phyloP scores from a whole-genome alignment of 495 filamentous ascomycete genomes.

The Bryoglossum gracile region DNA sequence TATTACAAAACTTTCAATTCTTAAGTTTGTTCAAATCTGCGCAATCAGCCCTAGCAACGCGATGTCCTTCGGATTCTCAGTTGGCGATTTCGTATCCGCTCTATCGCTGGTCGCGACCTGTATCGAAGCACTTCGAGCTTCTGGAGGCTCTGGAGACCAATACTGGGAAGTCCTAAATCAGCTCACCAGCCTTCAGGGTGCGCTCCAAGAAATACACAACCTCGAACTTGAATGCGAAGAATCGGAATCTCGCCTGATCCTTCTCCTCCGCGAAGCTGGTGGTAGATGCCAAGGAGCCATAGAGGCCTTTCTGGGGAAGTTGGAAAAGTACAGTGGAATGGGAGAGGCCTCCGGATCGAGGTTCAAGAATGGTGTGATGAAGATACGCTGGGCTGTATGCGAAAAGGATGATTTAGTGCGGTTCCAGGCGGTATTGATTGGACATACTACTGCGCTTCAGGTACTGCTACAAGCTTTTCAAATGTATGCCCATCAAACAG shows the following conservation, averaged over 20 bases:
- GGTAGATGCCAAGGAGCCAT: slow-evolving; percentile 24
- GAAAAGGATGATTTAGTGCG: slow-evolving; percentile 23
- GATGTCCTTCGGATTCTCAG: slow-evolving; percentile 6
- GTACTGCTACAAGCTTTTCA: slow-evolving; percentile 7
- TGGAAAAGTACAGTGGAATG: slow-evolving; percentile 10
- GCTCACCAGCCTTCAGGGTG: slow-evolving; percentile 25
- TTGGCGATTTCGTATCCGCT: slow-evolving; percentile 5
- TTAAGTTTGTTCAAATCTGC: too few relatives aligned
- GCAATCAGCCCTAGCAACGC: too few relatives aligned
- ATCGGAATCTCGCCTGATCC: neutral
- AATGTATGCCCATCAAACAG: neutral
- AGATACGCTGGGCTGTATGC: slow-evolving; percentile 25
- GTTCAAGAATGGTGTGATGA: slow-evolving; percentile 15
- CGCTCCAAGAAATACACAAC: slow-evolving; percentile 21
- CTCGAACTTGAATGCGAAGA: slow-evolving; percentile 22
- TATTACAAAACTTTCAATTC: too few relatives aligned
- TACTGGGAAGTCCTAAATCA: slow-evolving; percentile 22
- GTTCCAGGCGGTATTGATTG: slow-evolving; percentile 21
- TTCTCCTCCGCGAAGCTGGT: slow-evolving; percentile 18
- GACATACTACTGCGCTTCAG: slow-evolving; percentile 19
- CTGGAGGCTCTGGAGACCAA: slow-evolving; percentile 4
- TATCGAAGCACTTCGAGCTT: slow-evolving; percentile 20
- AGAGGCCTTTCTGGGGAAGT: slow-evolving; percentile 19
- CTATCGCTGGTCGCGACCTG: slow-evolving; percentile 4
- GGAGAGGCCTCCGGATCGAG: neutral